Evolutionary conservation across 164 flowering plant species (phyloP).

Genomic region (Tinospora cordifolia): DNA sequence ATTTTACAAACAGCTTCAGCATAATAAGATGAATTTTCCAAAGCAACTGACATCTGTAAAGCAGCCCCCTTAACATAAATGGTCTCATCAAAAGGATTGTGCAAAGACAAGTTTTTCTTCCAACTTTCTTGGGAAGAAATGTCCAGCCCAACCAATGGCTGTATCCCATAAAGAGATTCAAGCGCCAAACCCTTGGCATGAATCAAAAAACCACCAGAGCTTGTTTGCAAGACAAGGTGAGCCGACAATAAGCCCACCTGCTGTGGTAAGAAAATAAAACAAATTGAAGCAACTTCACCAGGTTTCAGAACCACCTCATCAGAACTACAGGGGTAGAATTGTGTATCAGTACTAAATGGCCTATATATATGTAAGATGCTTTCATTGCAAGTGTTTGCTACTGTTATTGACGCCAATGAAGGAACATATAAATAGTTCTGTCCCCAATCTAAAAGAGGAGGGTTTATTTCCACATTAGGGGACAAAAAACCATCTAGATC

Average conservation of each 20-base stretch:
- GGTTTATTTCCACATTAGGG: slow-evolving; percentile 48
- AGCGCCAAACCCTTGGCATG: slow-evolving; percentile 55
- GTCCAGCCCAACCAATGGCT: slow-evolving; percentile 33
- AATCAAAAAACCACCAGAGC: slow-evolving; percentile 66
- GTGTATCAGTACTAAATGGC: slow-evolving; percentile 60
- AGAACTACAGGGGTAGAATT: slow-evolving; percentile 66
- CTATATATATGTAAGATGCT: slow-evolving; percentile 50
- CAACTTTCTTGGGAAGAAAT: slow-evolving; percentile 34
- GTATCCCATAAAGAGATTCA: slow-evolving; percentile 52
- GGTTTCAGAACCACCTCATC: slow-evolving; percentile 52
- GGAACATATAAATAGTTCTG: slow-evolving; percentile 45
- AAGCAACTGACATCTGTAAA: slow-evolving; percentile 46
- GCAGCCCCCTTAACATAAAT: slow-evolving; percentile 50
- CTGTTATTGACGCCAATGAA: slow-evolving; percentile 51
- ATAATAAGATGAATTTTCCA: slow-evolving; percentile 32
- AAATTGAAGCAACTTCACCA: slow-evolving; percentile 59
- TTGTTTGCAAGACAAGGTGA: slow-evolving; percentile 68
- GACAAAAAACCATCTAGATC: slow-evolving; percentile 26
- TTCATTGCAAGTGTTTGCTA: slow-evolving; percentile 46
- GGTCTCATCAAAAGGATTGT: slow-evolving; percentile 53
- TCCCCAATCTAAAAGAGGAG: slow-evolving; percentile 68
- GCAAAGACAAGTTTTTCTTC: slow-evolving; percentile 53
- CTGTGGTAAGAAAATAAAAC: slow-evolving; percentile 69
- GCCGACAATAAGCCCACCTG: slow-evolving; percentile 55
- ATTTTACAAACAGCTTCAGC: slow-evolving; percentile 45